Percentiles rank a stretch among this genome's conserved stretches.
These are phyloP conservation scores for Aureobasidium musti DNA, from an alignment of 2,329 filamentous ascomycete genomes.

Conservation along the genomic window DNA sequence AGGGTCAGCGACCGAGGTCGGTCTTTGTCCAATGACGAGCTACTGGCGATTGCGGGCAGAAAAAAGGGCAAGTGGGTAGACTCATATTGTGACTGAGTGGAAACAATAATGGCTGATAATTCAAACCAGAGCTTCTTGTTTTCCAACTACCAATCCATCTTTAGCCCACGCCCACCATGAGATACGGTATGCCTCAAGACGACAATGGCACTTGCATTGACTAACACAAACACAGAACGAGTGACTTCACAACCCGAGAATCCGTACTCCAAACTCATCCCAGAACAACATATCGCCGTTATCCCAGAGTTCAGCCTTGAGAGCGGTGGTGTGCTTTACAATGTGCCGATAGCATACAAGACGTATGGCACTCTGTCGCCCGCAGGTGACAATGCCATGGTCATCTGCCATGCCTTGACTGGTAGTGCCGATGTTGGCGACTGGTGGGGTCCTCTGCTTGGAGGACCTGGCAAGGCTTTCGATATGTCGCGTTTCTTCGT, in stretches of 20 bases:
- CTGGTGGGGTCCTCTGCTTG: slow-evolving; percentile 85
- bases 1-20: background rate
- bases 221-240: slow-evolving; percentile 37
- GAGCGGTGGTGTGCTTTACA: slow-evolving; percentile 78
- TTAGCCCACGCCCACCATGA: slow-evolving; percentile 7
- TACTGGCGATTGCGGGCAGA: slow-evolving; percentile 10
- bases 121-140: background rate
- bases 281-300: slow-evolving; percentile 82
- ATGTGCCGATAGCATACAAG: slow-evolving; percentile 69
- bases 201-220: background rate
- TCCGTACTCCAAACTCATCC: slow-evolving; percentile 81
- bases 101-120: slow-evolving; percentile 21
- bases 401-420: slow-evolving; percentile 80
- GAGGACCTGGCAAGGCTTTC: slow-evolving; percentile 75
- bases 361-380: slow-evolving; percentile 61
- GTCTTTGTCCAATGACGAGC: slow-evolving; percentile 21
- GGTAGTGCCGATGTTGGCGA: slow-evolving; percentile 82
- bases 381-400: slow-evolving; percentile 62
- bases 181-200: slow-evolving; percentile 5
- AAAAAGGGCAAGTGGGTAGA: slow-evolving; percentile 8
- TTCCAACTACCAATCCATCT: background rate
- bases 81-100: slow-evolving; percentile 10
- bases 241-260: slow-evolving; percentile 77
- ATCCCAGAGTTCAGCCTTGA: slow-evolving; percentile 91
- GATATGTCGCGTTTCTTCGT: slow-evolving; percentile 83